A percentile compares a stretch with the other conserved stretches of the same genome.
Conservation (phyloP, 495 filamentous ascomycete genomes). For the Daldinia bambusicola region DNA sequence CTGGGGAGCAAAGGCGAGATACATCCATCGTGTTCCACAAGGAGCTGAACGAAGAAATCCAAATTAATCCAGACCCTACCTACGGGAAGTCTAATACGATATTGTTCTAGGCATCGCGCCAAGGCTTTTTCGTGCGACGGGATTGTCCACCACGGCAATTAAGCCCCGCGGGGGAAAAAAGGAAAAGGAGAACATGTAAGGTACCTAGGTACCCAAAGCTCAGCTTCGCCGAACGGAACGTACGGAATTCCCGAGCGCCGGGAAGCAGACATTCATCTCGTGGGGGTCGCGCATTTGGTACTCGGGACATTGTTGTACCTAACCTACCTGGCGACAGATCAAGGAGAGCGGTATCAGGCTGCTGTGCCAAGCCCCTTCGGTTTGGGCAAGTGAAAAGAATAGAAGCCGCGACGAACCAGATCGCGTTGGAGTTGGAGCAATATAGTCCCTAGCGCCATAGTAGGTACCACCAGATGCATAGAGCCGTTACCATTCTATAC, state of each 20-base stretch:
- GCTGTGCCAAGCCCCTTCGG: not conserved
- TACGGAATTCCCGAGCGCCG: not conserved
- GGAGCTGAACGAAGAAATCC: not conserved
- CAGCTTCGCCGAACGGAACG: not conserved
- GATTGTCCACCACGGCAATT: not conserved
- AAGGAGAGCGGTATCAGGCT: not conserved
- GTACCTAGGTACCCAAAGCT: not conserved
- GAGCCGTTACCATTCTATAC: conserved; percentile 15
- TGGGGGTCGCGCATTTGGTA: not conserved
- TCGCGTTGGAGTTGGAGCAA: not conserved
- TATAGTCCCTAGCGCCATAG: conserved; percentile 3
- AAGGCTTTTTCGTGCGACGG: not conserved
- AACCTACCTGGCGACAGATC: not conserved
- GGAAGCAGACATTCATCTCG: not conserved
- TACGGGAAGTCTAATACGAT: not conserved
- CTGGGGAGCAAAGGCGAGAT: conserved; percentile 11
- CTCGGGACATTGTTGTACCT: not conserved
- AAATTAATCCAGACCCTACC: not conserved
- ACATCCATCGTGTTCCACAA: conserved; percentile 23
- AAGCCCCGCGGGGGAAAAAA: not conserved
- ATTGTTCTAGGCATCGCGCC: not conserved
- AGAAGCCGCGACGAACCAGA: not conserved
- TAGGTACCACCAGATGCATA: conserved; percentile 11
- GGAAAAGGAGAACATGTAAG: too few relatives aligned
- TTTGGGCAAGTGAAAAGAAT: not conserved